A percentile compares a stretch with the other conserved stretches of the same genome.
Evolutionary conservation across 192 early-diverging fungal species (phyloP).

Genomic region (Glomus cerebriforme): DNA sequence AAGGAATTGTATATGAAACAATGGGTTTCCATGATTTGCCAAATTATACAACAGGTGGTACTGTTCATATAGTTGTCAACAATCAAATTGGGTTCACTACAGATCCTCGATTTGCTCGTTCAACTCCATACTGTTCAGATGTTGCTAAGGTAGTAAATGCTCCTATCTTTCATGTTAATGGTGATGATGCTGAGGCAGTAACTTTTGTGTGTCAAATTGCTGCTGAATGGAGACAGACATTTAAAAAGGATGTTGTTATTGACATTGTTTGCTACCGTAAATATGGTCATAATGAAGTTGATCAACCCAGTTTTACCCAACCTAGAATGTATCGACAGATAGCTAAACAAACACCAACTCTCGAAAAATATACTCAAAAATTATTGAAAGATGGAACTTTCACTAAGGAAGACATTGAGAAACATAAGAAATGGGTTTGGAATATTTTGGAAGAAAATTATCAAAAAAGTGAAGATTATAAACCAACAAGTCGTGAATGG

Average conservation of each 20-base stretch:
- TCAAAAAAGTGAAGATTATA: constrained; percentile 84
- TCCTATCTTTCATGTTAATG: constrained; percentile 99
- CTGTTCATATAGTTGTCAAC: constrained; percentile 96
- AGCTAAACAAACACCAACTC: constrained; percentile 78
- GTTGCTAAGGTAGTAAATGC: constrained; percentile 96
- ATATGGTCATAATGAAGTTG: constrained; percentile 99
- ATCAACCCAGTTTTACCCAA: constrained; percentile 98
- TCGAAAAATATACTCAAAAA: constrained; percentile 85
- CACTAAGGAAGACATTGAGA: constrained; percentile 78
- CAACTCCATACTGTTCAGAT: constrained; percentile 95
- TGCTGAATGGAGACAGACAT: constrained; percentile 93
- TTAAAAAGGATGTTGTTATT: constrained; percentile 95
- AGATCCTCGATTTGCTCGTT: constrained; percentile 92
- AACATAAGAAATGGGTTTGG: constrained; percentile 92
- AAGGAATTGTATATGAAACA: constrained; percentile 98
- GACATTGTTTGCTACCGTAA: constrained; percentile 97
- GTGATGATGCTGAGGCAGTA: constrained; percentile 96
- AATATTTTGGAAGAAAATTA: constrained; percentile 91
- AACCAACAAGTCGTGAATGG: constrained; percentile 91
- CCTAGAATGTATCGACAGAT: constrained; percentile 96
- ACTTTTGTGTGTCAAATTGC: constrained; percentile 94
- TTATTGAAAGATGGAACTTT: constrained; percentile 84
- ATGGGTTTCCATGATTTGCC: constrained; percentile 94
- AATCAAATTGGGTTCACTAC: constrained; percentile 99
- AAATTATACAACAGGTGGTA: constrained; percentile 94